Evolutionary conservation across 768 basidiomycete genomes (phyloP).

Genomic region (Boletellus emodensis): DNA sequence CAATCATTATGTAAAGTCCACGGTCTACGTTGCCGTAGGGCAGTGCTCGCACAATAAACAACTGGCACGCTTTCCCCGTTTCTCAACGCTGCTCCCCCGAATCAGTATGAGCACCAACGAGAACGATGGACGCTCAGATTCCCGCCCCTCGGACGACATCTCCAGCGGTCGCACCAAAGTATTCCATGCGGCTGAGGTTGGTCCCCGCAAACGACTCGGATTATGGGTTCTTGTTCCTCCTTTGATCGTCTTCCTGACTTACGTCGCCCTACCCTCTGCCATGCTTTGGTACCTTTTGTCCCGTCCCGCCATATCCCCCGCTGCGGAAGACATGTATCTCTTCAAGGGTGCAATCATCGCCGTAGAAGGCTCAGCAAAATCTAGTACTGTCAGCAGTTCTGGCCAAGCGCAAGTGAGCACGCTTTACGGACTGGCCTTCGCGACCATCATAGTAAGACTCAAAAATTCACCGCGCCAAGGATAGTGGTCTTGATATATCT

Average conservation of each 20-base stretch:
- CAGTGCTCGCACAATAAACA: too few species aligned
- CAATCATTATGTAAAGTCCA: too few species aligned
- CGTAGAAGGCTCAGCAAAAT: constrained; percentile 1
- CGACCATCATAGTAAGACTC: not conserved
- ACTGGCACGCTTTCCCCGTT: too few species aligned
- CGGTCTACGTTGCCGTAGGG: too few species aligned
- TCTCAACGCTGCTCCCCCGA: too few species aligned
- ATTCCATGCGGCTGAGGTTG: not conserved
- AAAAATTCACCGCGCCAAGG: not conserved
- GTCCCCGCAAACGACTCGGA: not conserved
- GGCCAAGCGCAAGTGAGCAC: not conserved
- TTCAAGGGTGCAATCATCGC: constrained; percentile 1
- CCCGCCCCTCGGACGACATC: not conserved
- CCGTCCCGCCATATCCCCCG: not conserved
- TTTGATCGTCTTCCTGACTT: not conserved
- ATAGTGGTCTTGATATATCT: not conserved
- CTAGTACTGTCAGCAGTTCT: not conserved
- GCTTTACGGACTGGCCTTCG: constrained; percentile 1
- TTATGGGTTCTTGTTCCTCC: constrained; percentile 1
- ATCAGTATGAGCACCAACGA: too few species aligned
- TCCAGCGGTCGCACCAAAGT: not conserved
- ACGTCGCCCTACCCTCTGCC: not conserved
- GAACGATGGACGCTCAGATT: not conserved
- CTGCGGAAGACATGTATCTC: not conserved
- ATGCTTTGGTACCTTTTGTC: constrained; percentile 4